phyloP scores from a whole-genome alignment of 371 early-diverging fungal species.

The Gilbertella persicaria region DNA sequence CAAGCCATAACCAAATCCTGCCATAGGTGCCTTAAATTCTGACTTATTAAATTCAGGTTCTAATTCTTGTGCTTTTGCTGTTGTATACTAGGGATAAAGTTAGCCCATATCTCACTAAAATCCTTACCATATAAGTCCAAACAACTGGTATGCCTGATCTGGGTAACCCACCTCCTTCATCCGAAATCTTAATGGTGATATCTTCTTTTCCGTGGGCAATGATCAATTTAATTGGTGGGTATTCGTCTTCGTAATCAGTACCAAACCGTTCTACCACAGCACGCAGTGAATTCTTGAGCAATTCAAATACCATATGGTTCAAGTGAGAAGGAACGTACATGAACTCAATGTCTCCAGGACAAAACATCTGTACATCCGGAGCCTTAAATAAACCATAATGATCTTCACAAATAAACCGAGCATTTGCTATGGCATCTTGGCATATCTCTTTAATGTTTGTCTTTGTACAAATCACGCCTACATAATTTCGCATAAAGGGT shows the following conservation, averaged over 20 bases:
- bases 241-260: slow-evolving; percentile 79
- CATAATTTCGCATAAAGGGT: slow-evolving; percentile 73
- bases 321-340: slow-evolving; percentile 97
- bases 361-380: slow-evolving; percentile 84
- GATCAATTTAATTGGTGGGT: slow-evolving; percentile 90
- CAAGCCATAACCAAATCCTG: slow-evolving; percentile 97
- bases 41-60: slow-evolving; percentile 83
- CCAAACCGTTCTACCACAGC: slow-evolving; percentile 95
- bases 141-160: slow-evolving; percentile 89
- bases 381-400: slow-evolving; percentile 86
- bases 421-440: slow-evolving; percentile 92
- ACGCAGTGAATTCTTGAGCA: slow-evolving; percentile 94
- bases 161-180: slow-evolving; percentile 98
- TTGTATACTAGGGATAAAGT: slow-evolving; percentile 72
- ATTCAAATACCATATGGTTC: slow-evolving; percentile 98
- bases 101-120: background rate
- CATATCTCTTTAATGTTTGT: slow-evolving; percentile 82
- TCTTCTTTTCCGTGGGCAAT: slow-evolving; percentile 97
- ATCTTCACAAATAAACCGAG: slow-evolving; percentile 92
- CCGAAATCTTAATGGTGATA: slow-evolving; percentile 95
- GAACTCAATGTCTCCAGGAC: slow-evolving; percentile 85
- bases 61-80: slow-evolving; percentile 85
- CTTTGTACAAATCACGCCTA: slow-evolving; percentile 94
- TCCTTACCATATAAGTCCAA: slow-evolving; percentile 90
- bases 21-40: slow-evolving; percentile 96